Evolutionary conservation across 768 basidiomycete genomes (phyloP), one percentile per base, ranked within the genome.

Genomic region (Lentinus brumalis): DNA sequence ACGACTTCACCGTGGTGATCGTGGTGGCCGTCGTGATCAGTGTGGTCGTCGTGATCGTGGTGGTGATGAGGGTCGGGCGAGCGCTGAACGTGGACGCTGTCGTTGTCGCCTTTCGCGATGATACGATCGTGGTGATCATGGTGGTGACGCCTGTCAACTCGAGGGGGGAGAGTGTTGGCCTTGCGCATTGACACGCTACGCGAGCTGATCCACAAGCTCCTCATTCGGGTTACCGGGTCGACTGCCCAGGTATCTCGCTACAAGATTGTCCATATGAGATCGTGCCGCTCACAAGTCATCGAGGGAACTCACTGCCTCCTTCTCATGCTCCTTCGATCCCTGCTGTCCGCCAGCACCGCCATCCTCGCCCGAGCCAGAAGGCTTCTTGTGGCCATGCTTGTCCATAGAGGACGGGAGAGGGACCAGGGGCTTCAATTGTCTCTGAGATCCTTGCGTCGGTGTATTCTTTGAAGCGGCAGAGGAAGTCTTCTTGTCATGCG

Each of bases 91-190:
- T 70, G 47, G 50, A 70, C 69, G n/a, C 64, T 68, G 41, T 75
- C 70, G 49, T 71, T 16, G 52, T 72, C 59, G 56, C 73, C 73
- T 10, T 60, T 60, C 39, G 73, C 65, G 16, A 69, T 44, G n/a
- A 72, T 66, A 18, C 69, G 57, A 12, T 67, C 62, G 38, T 55
- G 44, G 46, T 66, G 54, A 50, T 69, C 49, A 55, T 68, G 66
- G 18, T 64, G 61, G 53, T 67, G 64, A 7, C 62, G 50, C 50
- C 42, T 44, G 46, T 53, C 40, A 14, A 42, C 45, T 5, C 8
- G 51, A 44, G 26, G 56, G 52, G 52, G 12, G 2, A 10, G 31
- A 1, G 14, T 21, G 12, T 38, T 15, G 18, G 29, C 53, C 29
- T 40, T 53, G 30, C 51, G 56, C 12, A 45, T 15, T 5, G 61